Evolutionary conservation across 1,284 basidiomycete species (phyloP).

Genomic region (Chondrostereum purpureum): DNA sequence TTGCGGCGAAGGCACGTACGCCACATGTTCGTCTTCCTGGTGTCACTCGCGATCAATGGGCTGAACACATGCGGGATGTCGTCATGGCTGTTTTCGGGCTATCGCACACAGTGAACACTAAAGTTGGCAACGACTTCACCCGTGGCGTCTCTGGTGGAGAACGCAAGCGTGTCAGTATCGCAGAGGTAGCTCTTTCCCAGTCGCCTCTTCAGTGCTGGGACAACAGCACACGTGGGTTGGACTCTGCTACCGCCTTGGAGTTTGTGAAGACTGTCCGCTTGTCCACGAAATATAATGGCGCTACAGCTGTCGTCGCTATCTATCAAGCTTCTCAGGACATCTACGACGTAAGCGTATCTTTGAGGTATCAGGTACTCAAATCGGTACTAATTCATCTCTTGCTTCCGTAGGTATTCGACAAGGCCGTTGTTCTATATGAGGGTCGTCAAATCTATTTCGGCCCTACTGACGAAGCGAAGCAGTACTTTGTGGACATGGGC

Average conservation of each 20-base stretch:
- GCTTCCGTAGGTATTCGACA: neutral
- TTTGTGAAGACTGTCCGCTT: slow-evolving; percentile 16
- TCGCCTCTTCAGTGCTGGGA: slow-evolving; percentile 29
- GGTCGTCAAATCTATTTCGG: slow-evolving; percentile 48
- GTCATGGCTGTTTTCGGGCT: slow-evolving; percentile 55
- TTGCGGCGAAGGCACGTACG: slow-evolving; percentile 44
- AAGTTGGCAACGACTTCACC: slow-evolving; percentile 45
- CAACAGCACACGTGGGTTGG: slow-evolving; percentile 50
- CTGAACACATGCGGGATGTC: slow-evolving; percentile 40
- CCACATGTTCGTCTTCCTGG: slow-evolving; percentile 42
- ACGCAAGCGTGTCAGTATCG: slow-evolving; percentile 54
- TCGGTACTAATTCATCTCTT: neutral
- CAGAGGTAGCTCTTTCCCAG: slow-evolving; percentile 28
- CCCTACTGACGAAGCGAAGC: slow-evolving; percentile 31
- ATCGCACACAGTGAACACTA: slow-evolving; percentile 48
- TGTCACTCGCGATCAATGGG: slow-evolving; percentile 34
- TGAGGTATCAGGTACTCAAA: too few relatives aligned
- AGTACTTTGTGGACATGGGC: slow-evolving; percentile 41
- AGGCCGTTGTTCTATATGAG: slow-evolving; percentile 32
- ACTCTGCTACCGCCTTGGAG: slow-evolving; percentile 44
- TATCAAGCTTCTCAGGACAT: slow-evolving; percentile 41
- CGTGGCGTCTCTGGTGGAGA: slow-evolving; percentile 55
- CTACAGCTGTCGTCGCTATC: slow-evolving; percentile 22
- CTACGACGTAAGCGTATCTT: slow-evolving; percentile 27
- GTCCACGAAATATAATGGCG: slow-evolving; percentile 12